Evolutionary conservation across 306 rosid species (phyloP).

Genomic region (Sesbania bispinosa): DNA sequence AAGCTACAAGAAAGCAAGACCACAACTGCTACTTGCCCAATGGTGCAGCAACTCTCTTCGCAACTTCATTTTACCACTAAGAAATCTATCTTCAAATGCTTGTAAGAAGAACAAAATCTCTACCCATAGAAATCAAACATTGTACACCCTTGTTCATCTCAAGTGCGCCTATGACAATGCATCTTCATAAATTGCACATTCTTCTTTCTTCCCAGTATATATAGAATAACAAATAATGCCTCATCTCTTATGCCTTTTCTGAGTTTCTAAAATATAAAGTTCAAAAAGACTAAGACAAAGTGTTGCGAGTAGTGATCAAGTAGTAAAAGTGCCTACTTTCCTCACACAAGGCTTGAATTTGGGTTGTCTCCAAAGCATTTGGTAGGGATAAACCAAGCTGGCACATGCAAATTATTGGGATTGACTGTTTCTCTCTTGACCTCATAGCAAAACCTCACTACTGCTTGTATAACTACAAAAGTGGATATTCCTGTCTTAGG

Average conservation of each 20-base stretch:
- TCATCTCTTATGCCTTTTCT: background rate
- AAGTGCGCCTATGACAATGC: background rate
- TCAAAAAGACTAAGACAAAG: background rate
- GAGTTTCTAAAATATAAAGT: constrained; percentile 2
- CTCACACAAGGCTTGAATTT: background rate
- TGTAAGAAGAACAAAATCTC: constrained; percentile 11
- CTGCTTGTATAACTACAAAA: background rate
- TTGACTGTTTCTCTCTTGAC: background rate
- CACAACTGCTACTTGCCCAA: background rate
- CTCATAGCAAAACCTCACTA: background rate
- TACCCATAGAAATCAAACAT: background rate
- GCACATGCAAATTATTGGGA: background rate
- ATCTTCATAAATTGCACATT: constrained; percentile 1
- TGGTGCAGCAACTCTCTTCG: background rate
- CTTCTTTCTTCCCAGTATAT: background rate
- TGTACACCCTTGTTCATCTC: background rate
- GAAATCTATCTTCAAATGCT: background rate
- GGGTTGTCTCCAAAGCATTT: background rate
- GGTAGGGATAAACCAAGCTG: background rate
- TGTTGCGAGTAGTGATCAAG: background rate
- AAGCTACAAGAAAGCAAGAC: background rate
- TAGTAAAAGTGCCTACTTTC: background rate
- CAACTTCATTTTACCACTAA: background rate
- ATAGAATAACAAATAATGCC: constrained; percentile 3
- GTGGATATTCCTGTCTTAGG: background rate